Evolutionary conservation across 2,329 filamentous ascomycete species (phyloP).

Genomic region (Epichloe sibirici): DNA sequence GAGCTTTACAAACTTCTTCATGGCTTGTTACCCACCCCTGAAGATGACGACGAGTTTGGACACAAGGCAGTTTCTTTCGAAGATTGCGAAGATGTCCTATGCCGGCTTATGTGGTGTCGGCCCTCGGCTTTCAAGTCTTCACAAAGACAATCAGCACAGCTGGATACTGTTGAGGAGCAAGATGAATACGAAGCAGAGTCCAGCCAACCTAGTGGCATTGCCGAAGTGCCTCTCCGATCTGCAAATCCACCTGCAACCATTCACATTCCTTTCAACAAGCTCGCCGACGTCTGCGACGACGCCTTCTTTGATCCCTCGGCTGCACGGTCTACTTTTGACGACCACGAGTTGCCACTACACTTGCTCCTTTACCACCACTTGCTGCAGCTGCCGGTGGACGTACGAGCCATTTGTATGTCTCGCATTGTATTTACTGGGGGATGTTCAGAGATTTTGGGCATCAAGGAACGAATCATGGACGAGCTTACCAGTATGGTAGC

Average conservation of each 20-base stretch:
- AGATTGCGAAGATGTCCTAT: constrained; percentile 69
- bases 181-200: constrained; percentile 35
- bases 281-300: constrained; percentile 64
- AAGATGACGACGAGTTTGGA: constrained; percentile 17
- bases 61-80: constrained; percentile 49
- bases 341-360: constrained; percentile 73
- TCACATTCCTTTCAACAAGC: constrained; percentile 53
- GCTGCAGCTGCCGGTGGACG: constrained; percentile 65
- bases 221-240: constrained; percentile 34
- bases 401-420: constrained; percentile 75
- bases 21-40: constrained; percentile 14
- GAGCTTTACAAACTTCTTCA: constrained; percentile 54
- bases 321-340: constrained; percentile 54
- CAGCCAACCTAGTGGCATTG: constrained; percentile 15
- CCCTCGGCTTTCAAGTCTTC: constrained; percentile 19
- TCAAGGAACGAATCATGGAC: constrained; percentile 64
- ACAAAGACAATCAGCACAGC: constrained; percentile 26
- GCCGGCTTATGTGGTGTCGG: constrained; percentile 66
- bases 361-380: constrained; percentile 65
- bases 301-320: constrained; percentile 54
- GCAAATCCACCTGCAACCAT: constrained; percentile 40
- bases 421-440: constrained; percentile 81
- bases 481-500: constrained; percentile 60
- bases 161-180: constrained; percentile 43
- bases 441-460: constrained; percentile 63